phyloP scores from a whole-genome alignment of 305 asterid genomes.

The Ajuga reptans region DNA sequence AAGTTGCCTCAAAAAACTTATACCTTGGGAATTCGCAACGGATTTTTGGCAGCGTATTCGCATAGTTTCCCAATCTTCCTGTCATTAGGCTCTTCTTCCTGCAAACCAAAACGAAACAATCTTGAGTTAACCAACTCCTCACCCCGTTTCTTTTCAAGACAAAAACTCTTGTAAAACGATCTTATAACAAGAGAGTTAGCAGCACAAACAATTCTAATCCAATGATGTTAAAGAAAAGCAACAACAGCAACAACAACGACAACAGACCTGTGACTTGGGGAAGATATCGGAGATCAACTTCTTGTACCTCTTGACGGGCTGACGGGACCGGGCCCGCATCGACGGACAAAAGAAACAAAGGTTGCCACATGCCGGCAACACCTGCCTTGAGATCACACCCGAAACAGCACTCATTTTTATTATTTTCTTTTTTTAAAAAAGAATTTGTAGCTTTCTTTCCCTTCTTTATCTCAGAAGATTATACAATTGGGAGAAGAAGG shows the following conservation, averaged over 20 bases:
- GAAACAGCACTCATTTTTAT: conserved; percentile 74
- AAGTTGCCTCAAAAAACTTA: not conserved
- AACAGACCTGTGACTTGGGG: conserved; percentile 70
- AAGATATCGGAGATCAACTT: conserved; percentile 87
- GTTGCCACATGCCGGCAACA: conserved; percentile 89
- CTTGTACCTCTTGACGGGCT: conserved; percentile 99
- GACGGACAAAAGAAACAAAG: conserved; percentile 94
- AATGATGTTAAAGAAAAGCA: not conserved
- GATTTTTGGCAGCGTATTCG: conserved; percentile 85
- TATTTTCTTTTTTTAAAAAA: conserved; percentile 12
- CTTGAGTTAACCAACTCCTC: not conserved
- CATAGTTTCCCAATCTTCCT: conserved; percentile 89
- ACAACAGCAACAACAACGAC: not conserved
- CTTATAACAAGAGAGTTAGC: not conserved
- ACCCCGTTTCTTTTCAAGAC: not conserved
- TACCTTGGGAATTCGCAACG: conserved; percentile 94
- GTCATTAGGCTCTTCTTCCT: conserved; percentile 95
- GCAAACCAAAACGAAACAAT: conserved; percentile 16
- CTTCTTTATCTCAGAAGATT: conserved; percentile 42
- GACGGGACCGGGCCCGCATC: conserved; percentile 86
- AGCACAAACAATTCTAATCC: not conserved
- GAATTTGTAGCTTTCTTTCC: conserved; percentile 52
- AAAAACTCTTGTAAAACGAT: no score
- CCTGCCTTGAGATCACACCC: conserved; percentile 85
- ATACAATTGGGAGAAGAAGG: conserved; percentile 42